Evolutionary conservation across 345 rosid genomes (phyloP).

Genomic region (Hibiscus tridactylites): DNA sequence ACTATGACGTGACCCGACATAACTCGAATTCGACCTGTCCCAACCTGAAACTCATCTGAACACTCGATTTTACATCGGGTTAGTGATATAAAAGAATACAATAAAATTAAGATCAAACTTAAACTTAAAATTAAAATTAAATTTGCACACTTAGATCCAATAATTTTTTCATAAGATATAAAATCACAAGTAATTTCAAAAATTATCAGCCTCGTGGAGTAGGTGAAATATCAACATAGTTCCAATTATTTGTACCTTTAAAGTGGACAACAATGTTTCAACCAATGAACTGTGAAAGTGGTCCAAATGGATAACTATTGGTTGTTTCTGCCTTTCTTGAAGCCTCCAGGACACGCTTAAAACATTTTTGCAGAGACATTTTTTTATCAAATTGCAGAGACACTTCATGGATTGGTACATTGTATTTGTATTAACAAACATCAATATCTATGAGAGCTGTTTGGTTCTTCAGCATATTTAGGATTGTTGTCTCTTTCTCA

Average conservation of each 20-base stretch:
- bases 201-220: not conserved
- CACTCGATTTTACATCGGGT: too few species aligned
- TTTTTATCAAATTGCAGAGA: not conserved
- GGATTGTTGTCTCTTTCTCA: not conserved
- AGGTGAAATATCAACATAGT: not conserved
- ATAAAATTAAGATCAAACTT: too few species aligned
- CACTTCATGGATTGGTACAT: not conserved
- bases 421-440: too few species aligned
- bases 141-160: too few species aligned
- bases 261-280: not conserved
- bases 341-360: not conserved
- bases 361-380: not conserved
- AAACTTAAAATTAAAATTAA: too few species aligned
- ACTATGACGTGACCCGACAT: too few species aligned
- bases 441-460: not conserved
- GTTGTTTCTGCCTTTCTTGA: not conserved
- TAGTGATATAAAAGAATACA: too few species aligned
- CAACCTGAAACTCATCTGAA: too few species aligned
- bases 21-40: too few species aligned
- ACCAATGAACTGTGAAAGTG: not conserved
- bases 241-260: too few species aligned
- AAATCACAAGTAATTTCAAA: too few species aligned
- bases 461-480: not conserved
- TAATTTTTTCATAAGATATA: too few species aligned
- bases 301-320: not conserved